Evolutionary conservation across 352 stramenopile species (phyloP), one percentile per base, ranked within the genome.

Genomic region (Globisporangium splendens): DNA sequence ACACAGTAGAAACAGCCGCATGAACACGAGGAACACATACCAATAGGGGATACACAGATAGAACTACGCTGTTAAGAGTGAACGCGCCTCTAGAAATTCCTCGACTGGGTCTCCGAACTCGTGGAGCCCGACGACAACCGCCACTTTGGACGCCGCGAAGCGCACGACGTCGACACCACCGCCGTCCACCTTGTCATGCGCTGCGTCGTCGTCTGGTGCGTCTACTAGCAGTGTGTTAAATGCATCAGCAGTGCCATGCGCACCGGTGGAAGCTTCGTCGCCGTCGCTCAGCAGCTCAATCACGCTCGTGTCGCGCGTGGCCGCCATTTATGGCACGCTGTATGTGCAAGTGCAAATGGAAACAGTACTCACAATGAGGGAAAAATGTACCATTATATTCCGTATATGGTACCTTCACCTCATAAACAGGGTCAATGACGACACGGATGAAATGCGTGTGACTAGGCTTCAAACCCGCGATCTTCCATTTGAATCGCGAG

Each of bases 111-210:
- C 73, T 1, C 76, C 79, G 52, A 79, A 93, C 62, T 88, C 83
- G 56, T 93, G 83, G 39, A 93, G 69, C 33, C 83, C 81, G 33
- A 83, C 69, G 28, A 89, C 65, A 8, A 79, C 68, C 48, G 83
- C 83, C 46, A 93, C 75, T 48, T 86, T 88, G 28, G 81, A 91
- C 47, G 83, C 83, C 35, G 81, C 82, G 46, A 86, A 79, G 51
- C 75, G 83, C 53, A 91, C 65, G 24, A 81, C 60, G 13, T 44
- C 33, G 35, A 49, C 14, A 12, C 14, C 46, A 0, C 33, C 18
- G 35, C 43, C 35, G 13, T 17, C 31, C 12, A 14, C 20, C 3
- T 41, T 6, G 21, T 31, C 2, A 3, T 48, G 11, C 28, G 35
- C 46, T 17, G 22, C 14, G 8, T 38, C 17, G 43, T 14, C 47